Evolutionary conservation across 2,329 filamentous ascomycete species (phyloP), one percentile per base, ranked within the genome.

Genomic region (Sphaerostilbella broomeana): DNA sequence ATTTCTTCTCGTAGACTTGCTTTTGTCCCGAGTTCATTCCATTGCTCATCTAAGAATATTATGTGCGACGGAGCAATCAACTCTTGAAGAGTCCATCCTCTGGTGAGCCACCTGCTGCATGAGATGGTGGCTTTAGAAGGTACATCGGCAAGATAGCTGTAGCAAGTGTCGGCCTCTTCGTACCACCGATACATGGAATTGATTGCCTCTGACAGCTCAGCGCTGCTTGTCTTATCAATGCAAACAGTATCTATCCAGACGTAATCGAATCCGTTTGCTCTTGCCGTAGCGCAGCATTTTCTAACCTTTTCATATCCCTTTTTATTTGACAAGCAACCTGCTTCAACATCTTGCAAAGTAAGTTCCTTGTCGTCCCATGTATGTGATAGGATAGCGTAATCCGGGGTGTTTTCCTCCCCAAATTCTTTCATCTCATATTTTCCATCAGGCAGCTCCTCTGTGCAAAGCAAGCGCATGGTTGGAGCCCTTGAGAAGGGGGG

Each of bases 181-280:
- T 38, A 38, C 35, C 35, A 38, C 35, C 18, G 34, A 25, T 36
- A 36, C 34, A 36, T 36, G 25, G 33, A 35, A 17, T 16, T 35
- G 22, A 12, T 21, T 17, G 11, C 33, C n/a, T n/a, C n/a, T n/a
- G n/a, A n/a, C n/a, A n/a, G n/a, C n/a, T n/a, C n/a, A n/a, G n/a
- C n/a, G n/a, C n/a, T n/a, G 25, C 16, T 38, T 20, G 35, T 38
- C 35, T 38, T 38, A 16, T 38, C 35, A 12, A 38, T 38, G 27
- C 35, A 38, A 17, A 25, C 29, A 9, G 35, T 30, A 10, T 38
- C 35, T 6, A 38, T 26, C 35, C 35, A 38, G 4, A 13, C 38
- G 21, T 35, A 40, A 10, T 40, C 30, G 13, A 36, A 40, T 3
- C 30, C 30, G 12, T 40, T 31, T 2, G n/a, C 17, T 24, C 29